Evolutionary conservation across 129 eudicot genomes (phyloP).

Genomic region (Escallonia herrerae): DNA sequence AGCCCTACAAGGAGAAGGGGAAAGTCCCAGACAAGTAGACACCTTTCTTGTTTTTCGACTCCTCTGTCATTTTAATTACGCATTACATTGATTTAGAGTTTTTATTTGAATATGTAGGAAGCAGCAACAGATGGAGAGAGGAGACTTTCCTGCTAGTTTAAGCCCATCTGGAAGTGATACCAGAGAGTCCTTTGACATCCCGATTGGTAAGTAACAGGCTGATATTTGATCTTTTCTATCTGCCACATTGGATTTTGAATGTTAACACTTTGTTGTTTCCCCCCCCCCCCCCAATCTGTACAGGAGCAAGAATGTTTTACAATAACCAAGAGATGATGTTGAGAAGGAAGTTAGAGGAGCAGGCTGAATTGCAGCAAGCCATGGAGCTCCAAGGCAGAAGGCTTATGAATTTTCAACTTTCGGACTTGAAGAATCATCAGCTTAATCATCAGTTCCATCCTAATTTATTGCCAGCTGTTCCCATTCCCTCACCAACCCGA

Average conservation of each 20-base stretch:
- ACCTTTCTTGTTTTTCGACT: neutral
- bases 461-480: conserved; percentile 29
- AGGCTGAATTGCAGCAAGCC: conserved; percentile 78
- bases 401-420: conserved; percentile 65
- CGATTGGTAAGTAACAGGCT: conserved; percentile 38
- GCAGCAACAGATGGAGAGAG: conserved; percentile 65
- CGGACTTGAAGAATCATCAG: conserved; percentile 39
- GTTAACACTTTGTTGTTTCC: neutral
- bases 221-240: neutral
- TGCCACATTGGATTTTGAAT: neutral
- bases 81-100: neutral
- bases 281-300: neutral
- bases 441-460: conserved; percentile 41
- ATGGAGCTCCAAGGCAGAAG: conserved; percentile 74
- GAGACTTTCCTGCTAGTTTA: conserved; percentile 53
- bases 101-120: conserved; percentile 36
- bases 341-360: conserved; percentile 79
- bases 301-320: conserved; percentile 77
- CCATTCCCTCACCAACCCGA: conserved; percentile 41
- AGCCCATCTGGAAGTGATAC: conserved; percentile 78
- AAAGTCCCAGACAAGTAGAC: conserved; percentile 78
- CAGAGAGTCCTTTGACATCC: conserved; percentile 63
- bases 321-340: conserved; percentile 55
- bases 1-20: conserved; percentile 97
- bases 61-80: neutral